Base-by-base conservation (phyloP, 345 rosid species). In the Euclidium syriacum region DNA sequence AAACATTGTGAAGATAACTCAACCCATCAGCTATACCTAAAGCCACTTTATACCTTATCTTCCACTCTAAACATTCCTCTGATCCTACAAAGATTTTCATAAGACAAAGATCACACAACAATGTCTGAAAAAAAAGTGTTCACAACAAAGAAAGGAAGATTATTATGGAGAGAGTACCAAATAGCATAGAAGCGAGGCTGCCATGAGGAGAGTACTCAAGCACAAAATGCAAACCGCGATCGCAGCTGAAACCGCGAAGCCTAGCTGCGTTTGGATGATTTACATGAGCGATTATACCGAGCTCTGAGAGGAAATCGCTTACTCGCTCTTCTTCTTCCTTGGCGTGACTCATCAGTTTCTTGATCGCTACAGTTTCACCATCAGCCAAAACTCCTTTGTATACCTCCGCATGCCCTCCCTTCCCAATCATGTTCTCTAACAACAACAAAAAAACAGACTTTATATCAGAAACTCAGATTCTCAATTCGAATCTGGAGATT, bases 221-320 rank as follows among this genome's bases (percentile, higher is more conserved):
- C 60, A 89, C 91, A 65, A 92, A 90, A 75, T 86, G 89, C 65
- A 91, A 70, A 40, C 90, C 98, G 1, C 79, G 70, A 27, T 91
- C 96, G 4, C 79, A 43, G 67, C 98, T 78, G 65, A 85, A 92
- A 43, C 98, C 98, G 0, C 88, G 77, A 50, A 92, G 76, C 25
- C 71, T 72, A 39, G 98, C 96, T 22, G 96, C 94, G 71, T 89
- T 86, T 1, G 81, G 94, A 27, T 92, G 96, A 70, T 85, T 82
- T 0, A 92, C 83, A 52, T 92, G 96, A n/a, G 98, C 98, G 35
- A 92, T 83, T 44, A 91, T 91, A 65, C 98, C 98, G 5, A 91
- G 92, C 70, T 91, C 98, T 1, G 96, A 78, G 24, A 91, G 67
- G 72, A 88, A 91, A 78, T 88, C 88, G 0, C 81, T 80, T 1